These are phyloP conservation scores for Cylindricascospora bacillispora DNA, from an alignment of 1,139 yeast species.

Conservation along the genomic window DNA sequence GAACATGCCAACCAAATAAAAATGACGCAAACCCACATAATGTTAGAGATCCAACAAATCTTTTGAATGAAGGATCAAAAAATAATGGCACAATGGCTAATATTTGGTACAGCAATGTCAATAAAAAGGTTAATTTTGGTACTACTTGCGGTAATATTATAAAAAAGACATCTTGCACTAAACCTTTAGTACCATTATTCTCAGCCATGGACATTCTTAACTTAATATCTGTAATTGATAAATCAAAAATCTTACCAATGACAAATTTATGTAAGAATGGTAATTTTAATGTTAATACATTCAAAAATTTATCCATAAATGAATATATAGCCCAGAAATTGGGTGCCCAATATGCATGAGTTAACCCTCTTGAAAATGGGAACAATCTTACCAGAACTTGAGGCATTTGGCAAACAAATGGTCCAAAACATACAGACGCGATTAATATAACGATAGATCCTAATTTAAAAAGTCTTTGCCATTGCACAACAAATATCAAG, in stretches of 20 bases:
- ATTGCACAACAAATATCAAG: constrained; percentile 35
- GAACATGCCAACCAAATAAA: constrained; percentile 97
- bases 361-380: constrained; percentile 89
- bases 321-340: constrained; percentile 94
- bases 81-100: constrained; percentile 64
- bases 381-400: constrained; percentile 59
- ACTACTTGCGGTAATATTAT: constrained; percentile 67
- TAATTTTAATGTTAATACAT: constrained; percentile 35
- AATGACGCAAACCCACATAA: constrained; percentile 87
- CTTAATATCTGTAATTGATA: constrained; percentile 20
- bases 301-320: constrained; percentile 61
- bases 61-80: constrained; percentile 57
- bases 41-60: constrained; percentile 75
- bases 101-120: constrained; percentile 72
- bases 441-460: constrained; percentile 54
- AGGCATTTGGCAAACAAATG: constrained; percentile 58
- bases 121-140: constrained; percentile 62
- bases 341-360: constrained; percentile 99
- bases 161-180: constrained; percentile 84
- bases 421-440: constrained; percentile 64
- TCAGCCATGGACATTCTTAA: constrained; percentile 20
- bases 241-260: constrained; percentile 20
- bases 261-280: constrained; percentile 30
- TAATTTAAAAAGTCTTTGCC: constrained; percentile 48
- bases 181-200: constrained; percentile 60